phyloP scores from a whole-genome alignment of 2,329 filamentous ascomycete species.

The Ophiobolus disseminans region DNA sequence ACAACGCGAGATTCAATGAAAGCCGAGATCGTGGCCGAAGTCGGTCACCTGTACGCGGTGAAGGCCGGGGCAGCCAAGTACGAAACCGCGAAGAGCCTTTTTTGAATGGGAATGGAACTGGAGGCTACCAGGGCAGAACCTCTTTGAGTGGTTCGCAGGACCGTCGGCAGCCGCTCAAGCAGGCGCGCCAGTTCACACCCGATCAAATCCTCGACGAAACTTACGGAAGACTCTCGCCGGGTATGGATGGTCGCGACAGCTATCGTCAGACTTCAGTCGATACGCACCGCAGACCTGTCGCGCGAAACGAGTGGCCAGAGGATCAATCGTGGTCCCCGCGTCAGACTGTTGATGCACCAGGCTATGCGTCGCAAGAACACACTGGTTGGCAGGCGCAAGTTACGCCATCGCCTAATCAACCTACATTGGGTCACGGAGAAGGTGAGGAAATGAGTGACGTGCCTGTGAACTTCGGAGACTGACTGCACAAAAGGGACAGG shows the following conservation, averaged over 20 bases:
- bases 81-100: too few relatives aligned
- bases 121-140: not conserved
- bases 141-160: not conserved
- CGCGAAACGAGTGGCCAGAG: not conserved
- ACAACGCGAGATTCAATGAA: too few relatives aligned
- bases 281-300: not conserved
- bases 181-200: slow-evolving; percentile 2
- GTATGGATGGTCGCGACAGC: not conserved
- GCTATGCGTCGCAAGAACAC: too few relatives aligned
- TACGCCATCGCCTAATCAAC: not conserved
- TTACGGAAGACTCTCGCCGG: not conserved
- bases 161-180: not conserved
- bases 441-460: not conserved
- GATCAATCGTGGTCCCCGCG: not conserved
- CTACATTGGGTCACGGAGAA: not conserved
- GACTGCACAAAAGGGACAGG: not conserved
- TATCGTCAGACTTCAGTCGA: not conserved
- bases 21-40: too few relatives aligned
- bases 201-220: slow-evolving; percentile 3
- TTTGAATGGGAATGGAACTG: not conserved
- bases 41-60: too few relatives aligned
- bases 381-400: too few relatives aligned
- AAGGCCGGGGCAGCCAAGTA: too few relatives aligned
- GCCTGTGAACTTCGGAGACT: not conserved
- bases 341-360: too few relatives aligned